Evolutionary conservation across 2,329 filamentous ascomycete species (phyloP), one percentile per base, ranked within the genome.

Genomic region (Penicillium griseofulvum): DNA sequence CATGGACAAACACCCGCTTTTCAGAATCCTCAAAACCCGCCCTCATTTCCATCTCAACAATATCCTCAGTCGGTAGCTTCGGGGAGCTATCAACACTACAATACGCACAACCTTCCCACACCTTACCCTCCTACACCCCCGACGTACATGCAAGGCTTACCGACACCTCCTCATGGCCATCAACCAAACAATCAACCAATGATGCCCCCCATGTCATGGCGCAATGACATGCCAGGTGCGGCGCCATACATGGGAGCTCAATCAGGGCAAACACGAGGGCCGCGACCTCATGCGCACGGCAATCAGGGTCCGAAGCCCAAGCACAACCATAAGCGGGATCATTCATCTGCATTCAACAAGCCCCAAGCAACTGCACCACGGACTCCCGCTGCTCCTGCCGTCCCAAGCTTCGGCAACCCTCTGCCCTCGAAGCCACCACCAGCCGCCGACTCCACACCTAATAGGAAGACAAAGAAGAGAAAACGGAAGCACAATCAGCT

Each of bases 131-230:
- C 65, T 31, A 42, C 60, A 51, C 47, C 60, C 28, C 56, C 59
- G 26, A 16, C 56, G 24, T 65, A 65, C 28, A 53, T 59, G 39
- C 46, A 67, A 5, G 57, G 46, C 12, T 44, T 64, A 9, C 58
- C 62, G 16, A 44, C 59, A 19, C 63, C 64, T 26, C 68, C 67
- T 17, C 68, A 65, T 60, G 52, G 51, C 11, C 55, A 63, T 4
- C 63, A 57, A 11, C 49, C 64, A 17, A 56, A 52, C 29, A 65
- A 70, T 56, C 60, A 75, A 55, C 70, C 79, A 67, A 73, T 78
- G 63, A 81, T 80, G 82, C 83, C 79, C 0, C 80, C 80, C 2
- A 80, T 84, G 59, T 77, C 77, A 52, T 81, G 83, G 74, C 80
- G 80, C 4, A 82, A 81, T 69, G 81, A 83, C 46, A 72, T 71